phyloP scores from a whole-genome alignment of 2,329 filamentous ascomycete genomes.

The Trichoderma gracile region DNA sequence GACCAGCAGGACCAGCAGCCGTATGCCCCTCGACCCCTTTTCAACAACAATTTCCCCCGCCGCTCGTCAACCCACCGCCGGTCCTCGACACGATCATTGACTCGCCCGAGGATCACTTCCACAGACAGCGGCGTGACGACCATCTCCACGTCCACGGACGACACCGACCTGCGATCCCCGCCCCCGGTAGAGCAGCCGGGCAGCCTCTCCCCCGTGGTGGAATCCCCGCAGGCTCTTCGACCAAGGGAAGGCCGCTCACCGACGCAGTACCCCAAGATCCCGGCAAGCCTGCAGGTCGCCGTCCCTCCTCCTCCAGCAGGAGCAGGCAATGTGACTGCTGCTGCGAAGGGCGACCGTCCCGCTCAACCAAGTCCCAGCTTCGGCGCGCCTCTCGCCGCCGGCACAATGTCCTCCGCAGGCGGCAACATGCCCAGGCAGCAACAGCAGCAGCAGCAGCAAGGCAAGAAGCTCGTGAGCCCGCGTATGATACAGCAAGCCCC shows the following conservation, averaged over 20 bases:
- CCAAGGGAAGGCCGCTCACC: conserved; percentile 36
- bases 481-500: conserved; percentile 20
- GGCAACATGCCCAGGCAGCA: neutral
- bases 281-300: conserved; percentile 24
- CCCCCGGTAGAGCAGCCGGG: conserved; percentile 30
- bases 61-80: conserved; percentile 16
- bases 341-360: neutral
- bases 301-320: neutral
- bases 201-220: conserved; percentile 51
- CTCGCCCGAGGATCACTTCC: conserved; percentile 34
- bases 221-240: conserved; percentile 49
- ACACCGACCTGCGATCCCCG: conserved; percentile 21
- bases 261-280: conserved; percentile 38
- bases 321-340: neutral
- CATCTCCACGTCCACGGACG: conserved; percentile 38
- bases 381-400: conserved; percentile 32
- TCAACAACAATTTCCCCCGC: conserved; percentile 23
- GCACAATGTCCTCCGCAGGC: conserved; percentile 20
- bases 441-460: neutral
- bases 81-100: conserved; percentile 30
- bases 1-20: conserved; percentile 16
- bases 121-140: conserved; percentile 39
- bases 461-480: conserved; percentile 10
- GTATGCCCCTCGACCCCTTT: conserved; percentile 1
- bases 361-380: conserved; percentile 36